Evolutionary conservation across 164 flowering plant genomes (phyloP).

Genomic region (Macadamia tetraphylla): DNA sequence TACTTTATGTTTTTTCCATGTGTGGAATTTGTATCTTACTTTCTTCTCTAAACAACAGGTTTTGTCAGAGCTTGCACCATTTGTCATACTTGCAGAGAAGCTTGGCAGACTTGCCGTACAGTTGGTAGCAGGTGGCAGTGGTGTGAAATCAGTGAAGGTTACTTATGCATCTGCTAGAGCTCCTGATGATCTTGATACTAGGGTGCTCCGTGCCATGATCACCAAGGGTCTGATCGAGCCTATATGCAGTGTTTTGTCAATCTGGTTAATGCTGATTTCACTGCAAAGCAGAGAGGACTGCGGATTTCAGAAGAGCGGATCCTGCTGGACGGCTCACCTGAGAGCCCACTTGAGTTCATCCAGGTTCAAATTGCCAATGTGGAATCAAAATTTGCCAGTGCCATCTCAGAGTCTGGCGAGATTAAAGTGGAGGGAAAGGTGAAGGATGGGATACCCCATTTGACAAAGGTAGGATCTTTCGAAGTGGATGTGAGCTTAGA

Average conservation of each 20-base stretch:
- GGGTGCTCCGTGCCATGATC: conserved; percentile 92
- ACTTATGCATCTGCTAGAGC: conserved; percentile 72
- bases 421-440: conserved; percentile 75
- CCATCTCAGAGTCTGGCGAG: conserved; percentile 81
- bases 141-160: conserved; percentile 74
- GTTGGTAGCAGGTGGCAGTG: conserved; percentile 83
- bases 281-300: conserved; percentile 84
- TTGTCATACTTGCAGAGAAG: conserved; percentile 72
- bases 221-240: conserved; percentile 90
- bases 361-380: conserved; percentile 81
- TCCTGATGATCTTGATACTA: conserved; percentile 90
- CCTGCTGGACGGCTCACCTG: conserved; percentile 71
- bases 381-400: conserved; percentile 81
- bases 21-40: neutral
- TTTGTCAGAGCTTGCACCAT: conserved; percentile 73
- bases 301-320: conserved; percentile 68
- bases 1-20: neutral
- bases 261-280: conserved; percentile 87
- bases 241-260: conserved; percentile 72
- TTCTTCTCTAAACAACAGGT: conserved; percentile 34
- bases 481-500: conserved; percentile 88
- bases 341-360: conserved; percentile 68
- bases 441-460: conserved; percentile 75
- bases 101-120: conserved; percentile 89
- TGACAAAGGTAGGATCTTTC: conserved; percentile 85